A percentile compares a stretch with the other conserved stretches of the same genome.
These are phyloP conservation scores for Aphanomyces stellatus DNA, from an alignment of 352 stramenopile genomes.

Conservation along the genomic window DNA sequence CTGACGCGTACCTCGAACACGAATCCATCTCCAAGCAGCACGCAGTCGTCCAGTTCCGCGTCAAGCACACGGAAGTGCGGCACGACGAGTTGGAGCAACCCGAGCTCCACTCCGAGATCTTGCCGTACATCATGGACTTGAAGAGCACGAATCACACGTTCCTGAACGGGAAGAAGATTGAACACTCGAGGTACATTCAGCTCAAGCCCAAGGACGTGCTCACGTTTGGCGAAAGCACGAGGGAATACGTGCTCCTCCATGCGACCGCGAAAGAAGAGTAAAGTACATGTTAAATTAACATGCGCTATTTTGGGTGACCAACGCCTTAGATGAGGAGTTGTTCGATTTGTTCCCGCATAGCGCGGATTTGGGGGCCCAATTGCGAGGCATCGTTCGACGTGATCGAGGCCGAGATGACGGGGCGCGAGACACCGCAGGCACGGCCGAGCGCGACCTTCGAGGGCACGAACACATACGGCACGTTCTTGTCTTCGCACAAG, in stretches of 20 bases:
- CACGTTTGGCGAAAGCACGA: slow-evolving; percentile 93
- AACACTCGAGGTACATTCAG: slow-evolving; percentile 94
- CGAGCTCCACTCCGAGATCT: slow-evolving; percentile 42
- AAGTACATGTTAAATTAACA: slow-evolving; percentile 23
- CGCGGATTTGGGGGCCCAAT: slow-evolving; percentile 98
- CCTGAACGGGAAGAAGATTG: slow-evolving; percentile 92
- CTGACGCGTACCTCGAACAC: slow-evolving; percentile 93
- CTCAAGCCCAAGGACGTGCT: slow-evolving; percentile 93
- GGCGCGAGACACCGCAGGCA: slow-evolving; percentile 97
- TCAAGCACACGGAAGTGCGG: slow-evolving; percentile 25
- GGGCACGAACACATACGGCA: slow-evolving; percentile 88
- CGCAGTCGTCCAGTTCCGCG: slow-evolving; percentile 93
- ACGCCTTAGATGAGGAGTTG: slow-evolving; percentile 98
- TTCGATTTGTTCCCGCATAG: slow-evolving; percentile 99
- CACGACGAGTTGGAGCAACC: slow-evolving; percentile 40
- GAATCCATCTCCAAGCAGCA: slow-evolving; percentile 95
- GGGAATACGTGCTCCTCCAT: slow-evolving; percentile 96
- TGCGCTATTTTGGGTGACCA: not conserved
- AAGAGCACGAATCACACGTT: slow-evolving; percentile 97
- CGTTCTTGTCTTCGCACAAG: slow-evolving; percentile 98
- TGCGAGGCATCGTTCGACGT: slow-evolving; percentile 99
- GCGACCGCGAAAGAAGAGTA: slow-evolving; percentile 26
- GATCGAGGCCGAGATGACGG: slow-evolving; percentile 98
- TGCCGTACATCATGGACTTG: slow-evolving; percentile 98
- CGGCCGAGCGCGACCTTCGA: slow-evolving; percentile 98